Percentiles rank a stretch among this genome's conserved stretches.
Evolutionary conservation across 2,329 filamentous ascomycete genomes (phyloP).

Genomic region (Fusarium phyllophilum): DNA sequence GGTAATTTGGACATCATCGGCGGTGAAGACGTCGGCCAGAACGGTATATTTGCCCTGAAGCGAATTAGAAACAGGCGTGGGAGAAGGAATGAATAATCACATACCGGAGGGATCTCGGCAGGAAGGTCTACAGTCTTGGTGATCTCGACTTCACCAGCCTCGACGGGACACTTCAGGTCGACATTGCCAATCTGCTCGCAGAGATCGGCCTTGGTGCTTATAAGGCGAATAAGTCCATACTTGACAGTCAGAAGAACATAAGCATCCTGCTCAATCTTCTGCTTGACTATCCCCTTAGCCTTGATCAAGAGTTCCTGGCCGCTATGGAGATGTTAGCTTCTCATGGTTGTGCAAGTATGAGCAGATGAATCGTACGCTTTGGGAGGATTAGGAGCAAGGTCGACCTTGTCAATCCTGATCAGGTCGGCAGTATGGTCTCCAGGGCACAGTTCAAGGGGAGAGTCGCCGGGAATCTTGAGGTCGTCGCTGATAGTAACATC

Average conservation of each 20-base stretch:
- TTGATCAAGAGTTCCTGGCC: conserved; percentile 81
- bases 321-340: conserved; percentile 59
- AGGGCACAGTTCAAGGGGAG: conserved; percentile 82
- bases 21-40: conserved; percentile 82
- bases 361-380: conserved; percentile 71
- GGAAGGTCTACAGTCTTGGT: conserved; percentile 88
- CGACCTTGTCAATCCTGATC: conserved; percentile 79
- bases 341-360: neutral
- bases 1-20: conserved; percentile 79
- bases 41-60: conserved; percentile 88
- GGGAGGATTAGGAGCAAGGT: conserved; percentile 88
- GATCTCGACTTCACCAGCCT: conserved; percentile 79
- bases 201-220: conserved; percentile 82
- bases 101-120: conserved; percentile 85
- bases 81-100: conserved; percentile 49
- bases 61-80: conserved; percentile 36
- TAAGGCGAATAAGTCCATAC: conserved; percentile 90
- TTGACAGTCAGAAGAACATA: conserved; percentile 88
- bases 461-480: conserved; percentile 81
- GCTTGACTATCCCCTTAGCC: conserved; percentile 77
- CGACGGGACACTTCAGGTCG: conserved; percentile 86
- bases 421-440: conserved; percentile 74
- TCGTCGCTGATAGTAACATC: conserved; percentile 59
- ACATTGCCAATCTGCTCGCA: conserved; percentile 92
- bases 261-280: conserved; percentile 80